These are phyloP conservation scores for Suillus paluster DNA, from an alignment of 768 basidiomycete species.

Conservation along the genomic window DNA sequence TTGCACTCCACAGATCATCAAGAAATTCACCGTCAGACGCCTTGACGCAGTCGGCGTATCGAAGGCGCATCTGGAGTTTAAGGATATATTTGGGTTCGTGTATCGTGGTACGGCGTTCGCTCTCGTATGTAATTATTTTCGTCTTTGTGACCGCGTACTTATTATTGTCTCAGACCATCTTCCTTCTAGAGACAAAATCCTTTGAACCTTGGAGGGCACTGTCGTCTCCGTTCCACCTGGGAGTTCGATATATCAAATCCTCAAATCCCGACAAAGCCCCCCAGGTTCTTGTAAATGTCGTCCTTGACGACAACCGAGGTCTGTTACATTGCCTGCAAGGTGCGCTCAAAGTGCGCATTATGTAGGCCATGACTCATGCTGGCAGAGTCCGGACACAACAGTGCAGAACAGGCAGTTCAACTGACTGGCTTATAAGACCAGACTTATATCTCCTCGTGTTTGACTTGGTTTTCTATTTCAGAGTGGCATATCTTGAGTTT, in stretches of 20 bases:
- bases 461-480: not conserved
- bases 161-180: too few species aligned
- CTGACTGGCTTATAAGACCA: not conserved
- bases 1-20: conserved; percentile 39
- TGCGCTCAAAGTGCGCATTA: not conserved
- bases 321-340: too few species aligned
- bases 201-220: too few species aligned
- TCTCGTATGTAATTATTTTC: conserved; percentile 32
- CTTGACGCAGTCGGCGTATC: conserved; percentile 36
- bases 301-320: too few species aligned
- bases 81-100: conserved; percentile 42
- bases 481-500: too few species aligned
- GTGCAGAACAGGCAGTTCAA: too few species aligned
- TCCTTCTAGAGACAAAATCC: too few species aligned
- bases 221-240: too few species aligned
- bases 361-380: not conserved
- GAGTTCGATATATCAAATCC: too few species aligned
- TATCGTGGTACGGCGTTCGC: conserved; percentile 46
- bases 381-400: not conserved
- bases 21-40: conserved; percentile 40
- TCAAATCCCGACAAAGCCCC: too few species aligned
- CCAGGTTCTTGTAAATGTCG: too few species aligned
- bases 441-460: not conserved
- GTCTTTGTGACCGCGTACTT: not conserved
- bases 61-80: conserved; percentile 44